phyloP scores from a whole-genome alignment of 495 filamentous ascomycete species.

The Geoglossum glabrum region DNA sequence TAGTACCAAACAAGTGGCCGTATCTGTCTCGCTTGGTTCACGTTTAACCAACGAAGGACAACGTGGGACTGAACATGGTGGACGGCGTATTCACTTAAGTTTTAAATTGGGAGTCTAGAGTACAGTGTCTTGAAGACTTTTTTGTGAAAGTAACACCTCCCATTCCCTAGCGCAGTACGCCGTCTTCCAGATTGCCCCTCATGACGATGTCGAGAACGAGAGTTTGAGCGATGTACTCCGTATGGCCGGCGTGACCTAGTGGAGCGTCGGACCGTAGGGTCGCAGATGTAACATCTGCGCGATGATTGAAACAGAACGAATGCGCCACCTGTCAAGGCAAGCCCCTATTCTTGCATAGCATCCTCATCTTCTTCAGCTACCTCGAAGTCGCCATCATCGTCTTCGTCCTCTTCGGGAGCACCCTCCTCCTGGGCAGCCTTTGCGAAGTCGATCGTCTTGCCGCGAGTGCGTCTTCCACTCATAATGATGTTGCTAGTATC shows the following conservation, averaged over 20 bases:
- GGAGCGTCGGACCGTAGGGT: background rate
- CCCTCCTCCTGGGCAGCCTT: slow-evolving; percentile 46
- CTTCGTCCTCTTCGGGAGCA: slow-evolving; percentile 52
- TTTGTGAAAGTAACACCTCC: background rate
- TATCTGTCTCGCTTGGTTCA: background rate
- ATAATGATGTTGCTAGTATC: slow-evolving; percentile 69
- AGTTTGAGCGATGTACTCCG: background rate
- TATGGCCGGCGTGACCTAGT: background rate
- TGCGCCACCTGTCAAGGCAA: background rate
- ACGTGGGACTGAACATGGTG: background rate
- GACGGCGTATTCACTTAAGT: background rate
- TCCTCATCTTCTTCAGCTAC: slow-evolving; percentile 13
- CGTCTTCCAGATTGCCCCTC: background rate
- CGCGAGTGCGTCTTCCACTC: slow-evolving; percentile 65
- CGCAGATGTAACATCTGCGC: background rate
- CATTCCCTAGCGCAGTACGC: background rate
- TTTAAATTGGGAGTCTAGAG: background rate
- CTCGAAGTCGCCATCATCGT: slow-evolving; percentile 46
- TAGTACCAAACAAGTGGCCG: background rate
- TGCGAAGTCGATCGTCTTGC: slow-evolving; percentile 61
- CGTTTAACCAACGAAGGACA: background rate
- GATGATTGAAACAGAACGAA: background rate
- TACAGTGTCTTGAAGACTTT: background rate
- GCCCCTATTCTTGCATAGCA: slow-evolving; percentile 6
- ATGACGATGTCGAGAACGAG: background rate